phyloP scores from a whole-genome alignment of 2,329 filamentous ascomycete species.

The Arthrobotrys megalospora region DNA sequence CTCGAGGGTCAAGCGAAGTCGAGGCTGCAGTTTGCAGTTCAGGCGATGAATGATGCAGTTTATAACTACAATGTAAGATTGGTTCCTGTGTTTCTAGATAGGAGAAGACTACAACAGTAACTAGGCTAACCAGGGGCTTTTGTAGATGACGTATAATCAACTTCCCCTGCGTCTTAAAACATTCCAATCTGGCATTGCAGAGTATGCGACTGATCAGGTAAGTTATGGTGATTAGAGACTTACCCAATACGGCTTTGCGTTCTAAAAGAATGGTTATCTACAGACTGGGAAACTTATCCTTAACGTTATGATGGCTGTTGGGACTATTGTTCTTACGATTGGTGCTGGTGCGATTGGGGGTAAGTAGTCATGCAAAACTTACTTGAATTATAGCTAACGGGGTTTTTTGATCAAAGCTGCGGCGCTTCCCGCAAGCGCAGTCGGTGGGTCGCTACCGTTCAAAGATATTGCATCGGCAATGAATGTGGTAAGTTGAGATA shows the following conservation, averaged over 20 bases:
- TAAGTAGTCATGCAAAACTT: too few relatives aligned
- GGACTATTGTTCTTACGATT: constrained; percentile 42
- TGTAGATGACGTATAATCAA: constrained; percentile 37
- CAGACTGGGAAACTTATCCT: constrained; percentile 47
- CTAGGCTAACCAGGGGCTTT: too few relatives aligned
- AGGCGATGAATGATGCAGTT: constrained; percentile 49
- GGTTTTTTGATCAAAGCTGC: constrained; percentile 3
- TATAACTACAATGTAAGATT: constrained; percentile 51
- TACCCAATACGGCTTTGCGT: background rate
- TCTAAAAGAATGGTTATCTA: background rate
- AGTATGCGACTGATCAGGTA: constrained; percentile 53
- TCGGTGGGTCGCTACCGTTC: constrained; percentile 29
- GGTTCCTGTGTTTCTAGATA: background rate
- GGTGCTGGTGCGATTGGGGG: constrained; percentile 46
- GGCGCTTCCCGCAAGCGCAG: constrained; percentile 47
- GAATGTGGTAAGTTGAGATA: constrained; percentile 23
- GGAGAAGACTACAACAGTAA: too few relatives aligned
- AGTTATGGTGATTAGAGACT: background rate
- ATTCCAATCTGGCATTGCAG: constrained; percentile 50
- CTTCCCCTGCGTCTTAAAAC: constrained; percentile 32
- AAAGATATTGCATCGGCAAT: constrained; percentile 28
- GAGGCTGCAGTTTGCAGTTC: constrained; percentile 45
- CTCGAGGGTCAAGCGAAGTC: constrained; percentile 42
- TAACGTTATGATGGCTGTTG: constrained; percentile 38
- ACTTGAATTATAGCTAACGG: too few relatives aligned